Percentiles rank a stretch among this genome's conserved stretches.
Conservation (phyloP, 2,329 filamentous ascomycete species). For the Colletotrichum kahawae region DNA sequence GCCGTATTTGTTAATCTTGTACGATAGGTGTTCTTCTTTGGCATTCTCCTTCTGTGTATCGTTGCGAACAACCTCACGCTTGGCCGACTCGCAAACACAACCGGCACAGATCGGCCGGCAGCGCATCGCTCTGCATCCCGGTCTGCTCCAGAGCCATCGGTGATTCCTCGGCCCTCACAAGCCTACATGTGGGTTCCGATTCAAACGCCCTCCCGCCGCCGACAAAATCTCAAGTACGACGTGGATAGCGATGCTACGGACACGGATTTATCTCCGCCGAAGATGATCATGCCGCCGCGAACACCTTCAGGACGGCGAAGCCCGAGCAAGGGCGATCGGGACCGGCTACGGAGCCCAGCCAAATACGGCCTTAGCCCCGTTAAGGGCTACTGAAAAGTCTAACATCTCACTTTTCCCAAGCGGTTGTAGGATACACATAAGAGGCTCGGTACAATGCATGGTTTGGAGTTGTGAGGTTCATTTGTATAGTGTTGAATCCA, state of each 20-base stretch:
- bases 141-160: constrained; percentile 20
- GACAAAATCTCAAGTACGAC: constrained; percentile 36
- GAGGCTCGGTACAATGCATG: constrained; percentile 5
- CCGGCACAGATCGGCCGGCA: constrained; percentile 25
- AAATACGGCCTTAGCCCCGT: constrained; percentile 46
- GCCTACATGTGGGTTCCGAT: constrained; percentile 57
- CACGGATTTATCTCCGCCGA: constrained; percentile 53
- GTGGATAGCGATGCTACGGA: constrained; percentile 50
- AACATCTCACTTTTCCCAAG: neutral
- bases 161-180: constrained; percentile 37
- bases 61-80: constrained; percentile 57
- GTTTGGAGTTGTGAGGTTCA: constrained; percentile 9
- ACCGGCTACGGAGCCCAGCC: constrained; percentile 52
- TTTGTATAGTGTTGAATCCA: neutral
- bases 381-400: constrained; percentile 34
- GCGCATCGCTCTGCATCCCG: constrained; percentile 28
- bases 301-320: constrained; percentile 53
- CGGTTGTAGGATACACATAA: neutral
- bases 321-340: constrained; percentile 56
- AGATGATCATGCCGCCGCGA: constrained; percentile 46
- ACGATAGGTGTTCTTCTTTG: constrained; percentile 55
- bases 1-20: neutral
- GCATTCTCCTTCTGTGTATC: constrained; percentile 52
- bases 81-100: constrained; percentile 35
- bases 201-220: constrained; percentile 52